A percentile compares a stretch with the other conserved stretches of the same genome.
Conservation (phyloP, 2,329 filamentous ascomycete species). For the Fusarium torulosum region DNA sequence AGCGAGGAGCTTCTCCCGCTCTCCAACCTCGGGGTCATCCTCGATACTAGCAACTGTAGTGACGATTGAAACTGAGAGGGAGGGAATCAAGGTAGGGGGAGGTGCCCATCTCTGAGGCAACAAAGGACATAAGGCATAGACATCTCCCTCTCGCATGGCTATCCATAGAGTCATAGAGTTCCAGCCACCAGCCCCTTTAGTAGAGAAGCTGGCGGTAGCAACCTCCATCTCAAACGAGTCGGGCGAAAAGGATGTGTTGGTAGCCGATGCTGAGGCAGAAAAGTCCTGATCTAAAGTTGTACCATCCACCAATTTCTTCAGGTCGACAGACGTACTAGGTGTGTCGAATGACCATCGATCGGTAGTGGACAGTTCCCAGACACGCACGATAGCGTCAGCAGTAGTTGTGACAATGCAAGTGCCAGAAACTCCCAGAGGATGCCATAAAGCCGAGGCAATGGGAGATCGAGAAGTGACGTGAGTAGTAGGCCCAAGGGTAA, state of each 20-base stretch:
- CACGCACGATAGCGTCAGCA: constrained; percentile 84
- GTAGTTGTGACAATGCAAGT: constrained; percentile 90
- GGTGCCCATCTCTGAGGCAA: constrained; percentile 89
- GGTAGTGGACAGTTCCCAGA: constrained; percentile 90
- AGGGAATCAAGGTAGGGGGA: constrained; percentile 80
- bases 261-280: constrained; percentile 77
- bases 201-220: constrained; percentile 84
- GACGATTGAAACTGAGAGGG: constrained; percentile 84
- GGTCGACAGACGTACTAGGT: constrained; percentile 84
- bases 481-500: constrained; percentile 90
- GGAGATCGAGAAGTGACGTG: constrained; percentile 89
- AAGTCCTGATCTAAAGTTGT: constrained; percentile 86
- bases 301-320: constrained; percentile 90
- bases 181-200: constrained; percentile 81
- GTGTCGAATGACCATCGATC: constrained; percentile 90
- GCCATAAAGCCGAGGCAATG: constrained; percentile 87
- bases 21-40: constrained; percentile 67
- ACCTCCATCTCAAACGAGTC: constrained; percentile 95
- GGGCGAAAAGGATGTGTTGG: constrained; percentile 85
- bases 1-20: constrained; percentile 66
- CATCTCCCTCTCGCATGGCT: constrained; percentile 92
- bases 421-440: constrained; percentile 86
- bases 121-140: constrained; percentile 93
- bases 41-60: constrained; percentile 75
- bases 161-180: constrained; percentile 96